Conservation (phyloP, 805 yeast species). For the Wickerhamomyces subpelliculosus region DNA sequence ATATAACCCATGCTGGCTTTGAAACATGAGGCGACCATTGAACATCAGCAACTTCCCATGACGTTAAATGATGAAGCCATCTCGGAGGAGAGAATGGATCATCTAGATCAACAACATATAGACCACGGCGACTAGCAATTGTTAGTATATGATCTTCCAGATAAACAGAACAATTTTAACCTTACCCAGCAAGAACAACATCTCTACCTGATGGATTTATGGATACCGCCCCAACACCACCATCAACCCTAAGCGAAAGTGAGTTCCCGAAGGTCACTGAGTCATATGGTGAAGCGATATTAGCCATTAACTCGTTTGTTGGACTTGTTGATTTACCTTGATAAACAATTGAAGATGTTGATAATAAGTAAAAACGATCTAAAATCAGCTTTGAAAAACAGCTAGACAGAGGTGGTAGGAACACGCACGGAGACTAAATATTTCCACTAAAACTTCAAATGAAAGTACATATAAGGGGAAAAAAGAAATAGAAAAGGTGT, state of each 20-base stretch:
- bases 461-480: no score
- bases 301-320: constrained; percentile 1
- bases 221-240: constrained; percentile 87
- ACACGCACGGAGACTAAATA: no score
- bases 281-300: constrained; percentile 22
- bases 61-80: constrained; percentile 84
- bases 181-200: constrained; percentile 77
- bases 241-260: constrained; percentile 80
- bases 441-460: no score
- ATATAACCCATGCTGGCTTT: constrained; percentile 85
- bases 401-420: no score
- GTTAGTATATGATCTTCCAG: background rate
- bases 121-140: constrained; percentile 50
- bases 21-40: constrained; percentile 94
- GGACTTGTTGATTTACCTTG: no score
- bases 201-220: constrained; percentile 87
- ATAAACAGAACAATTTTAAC: background rate
- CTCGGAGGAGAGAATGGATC: constrained; percentile 95
- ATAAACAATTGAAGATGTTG: no score
- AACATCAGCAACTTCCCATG: constrained; percentile 98
- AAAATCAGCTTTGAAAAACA: no score
- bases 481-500: no score
- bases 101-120: constrained; percentile 85
- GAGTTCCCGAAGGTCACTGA: constrained; percentile 74
- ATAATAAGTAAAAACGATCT: no score